Conservation (phyloP, 2,329 filamentous ascomycete genomes). For the Hymenoscyphus linearis region DNA sequence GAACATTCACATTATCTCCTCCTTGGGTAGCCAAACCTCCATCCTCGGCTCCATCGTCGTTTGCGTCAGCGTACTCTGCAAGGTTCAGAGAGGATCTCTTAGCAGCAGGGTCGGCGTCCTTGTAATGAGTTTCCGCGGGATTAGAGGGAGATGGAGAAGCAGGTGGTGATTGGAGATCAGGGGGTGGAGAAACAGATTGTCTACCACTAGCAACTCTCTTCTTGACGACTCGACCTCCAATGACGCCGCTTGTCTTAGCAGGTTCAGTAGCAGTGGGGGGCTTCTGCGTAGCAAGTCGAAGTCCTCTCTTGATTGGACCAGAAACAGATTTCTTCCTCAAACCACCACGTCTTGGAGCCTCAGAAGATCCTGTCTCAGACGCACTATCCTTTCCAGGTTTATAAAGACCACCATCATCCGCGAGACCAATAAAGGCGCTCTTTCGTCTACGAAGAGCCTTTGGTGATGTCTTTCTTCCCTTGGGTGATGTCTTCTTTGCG, state of each 20-base stretch:
- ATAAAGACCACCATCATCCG: conserved; percentile 21
- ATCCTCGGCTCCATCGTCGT: conserved; percentile 10
- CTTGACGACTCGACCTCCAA: background rate
- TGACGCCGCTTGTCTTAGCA: background rate
- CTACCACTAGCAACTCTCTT: background rate
- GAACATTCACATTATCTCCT: conserved; percentile 5
- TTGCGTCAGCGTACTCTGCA: background rate
- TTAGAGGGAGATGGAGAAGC: background rate
- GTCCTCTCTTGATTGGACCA: conserved; percentile 16
- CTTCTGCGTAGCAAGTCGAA: conserved; percentile 13
- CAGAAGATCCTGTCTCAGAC: conserved; percentile 18
- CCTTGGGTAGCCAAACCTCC: background rate
- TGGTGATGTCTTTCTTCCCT: conserved; percentile 11
- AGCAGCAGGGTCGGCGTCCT: background rate
- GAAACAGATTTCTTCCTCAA: conserved; percentile 9
- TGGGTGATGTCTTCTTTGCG: conserved; percentile 7
- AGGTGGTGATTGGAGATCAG: background rate
- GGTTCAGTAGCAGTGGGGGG: background rate
- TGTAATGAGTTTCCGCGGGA: background rate
- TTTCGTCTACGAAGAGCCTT: conserved; percentile 12
- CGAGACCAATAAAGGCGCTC: conserved; percentile 15
- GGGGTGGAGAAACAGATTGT: background rate
- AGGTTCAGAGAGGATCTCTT: conserved; percentile 1
- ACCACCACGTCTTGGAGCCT: conserved; percentile 10
- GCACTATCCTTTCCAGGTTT: conserved; percentile 15